Conservation (phyloP, 2,329 filamentous ascomycete genomes). For the Pyricularia pennisetigena region DNA sequence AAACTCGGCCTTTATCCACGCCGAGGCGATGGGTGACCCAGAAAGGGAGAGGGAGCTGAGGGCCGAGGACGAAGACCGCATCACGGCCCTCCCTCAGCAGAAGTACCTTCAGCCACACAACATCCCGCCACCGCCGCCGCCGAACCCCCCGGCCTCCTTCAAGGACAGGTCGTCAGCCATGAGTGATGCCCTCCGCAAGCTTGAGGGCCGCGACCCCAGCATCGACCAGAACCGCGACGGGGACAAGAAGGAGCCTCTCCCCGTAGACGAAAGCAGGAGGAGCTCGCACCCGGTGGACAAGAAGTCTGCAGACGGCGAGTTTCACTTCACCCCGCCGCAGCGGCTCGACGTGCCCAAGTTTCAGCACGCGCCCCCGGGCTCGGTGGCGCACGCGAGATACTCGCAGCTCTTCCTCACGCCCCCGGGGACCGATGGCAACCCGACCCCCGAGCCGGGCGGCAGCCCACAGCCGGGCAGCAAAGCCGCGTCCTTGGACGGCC, state of each 20-base stretch:
- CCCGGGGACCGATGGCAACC: slow-evolving; percentile 7
- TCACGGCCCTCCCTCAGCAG: slow-evolving; percentile 68
- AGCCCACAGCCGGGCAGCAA: slow-evolving; percentile 9
- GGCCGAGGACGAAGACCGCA: slow-evolving; percentile 72
- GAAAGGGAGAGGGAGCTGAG: slow-evolving; percentile 74
- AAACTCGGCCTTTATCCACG: slow-evolving; percentile 72
- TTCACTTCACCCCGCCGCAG: slow-evolving; percentile 48
- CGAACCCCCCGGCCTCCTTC: slow-evolving; percentile 14
- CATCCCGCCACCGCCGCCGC: slow-evolving; percentile 21
- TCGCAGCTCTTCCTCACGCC: slow-evolving; percentile 16
- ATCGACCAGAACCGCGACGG: slow-evolving; percentile 25
- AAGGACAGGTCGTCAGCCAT: slow-evolving; percentile 15
- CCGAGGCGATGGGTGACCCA: slow-evolving; percentile 69
- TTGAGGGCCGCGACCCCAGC: slow-evolving; percentile 34
- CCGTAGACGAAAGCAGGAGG: slow-evolving; percentile 12
- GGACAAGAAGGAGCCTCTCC: slow-evolving; percentile 1
- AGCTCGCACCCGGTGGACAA: slow-evolving; percentile 19
- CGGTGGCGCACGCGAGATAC: slow-evolving; percentile 26
- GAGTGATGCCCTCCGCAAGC: slow-evolving; percentile 36
- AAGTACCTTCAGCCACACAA: slow-evolving; percentile 51
- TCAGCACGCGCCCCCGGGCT: slow-evolving; percentile 42
- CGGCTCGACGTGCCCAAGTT: slow-evolving; percentile 45
- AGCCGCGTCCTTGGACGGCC: slow-evolving; percentile 7
- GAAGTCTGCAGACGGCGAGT: slow-evolving; percentile 29
- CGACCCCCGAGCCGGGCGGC: slow-evolving; percentile 9